phyloP scores from a whole-genome alignment of 495 filamentous ascomycete species.

The Penicillium samsonianum region DNA sequence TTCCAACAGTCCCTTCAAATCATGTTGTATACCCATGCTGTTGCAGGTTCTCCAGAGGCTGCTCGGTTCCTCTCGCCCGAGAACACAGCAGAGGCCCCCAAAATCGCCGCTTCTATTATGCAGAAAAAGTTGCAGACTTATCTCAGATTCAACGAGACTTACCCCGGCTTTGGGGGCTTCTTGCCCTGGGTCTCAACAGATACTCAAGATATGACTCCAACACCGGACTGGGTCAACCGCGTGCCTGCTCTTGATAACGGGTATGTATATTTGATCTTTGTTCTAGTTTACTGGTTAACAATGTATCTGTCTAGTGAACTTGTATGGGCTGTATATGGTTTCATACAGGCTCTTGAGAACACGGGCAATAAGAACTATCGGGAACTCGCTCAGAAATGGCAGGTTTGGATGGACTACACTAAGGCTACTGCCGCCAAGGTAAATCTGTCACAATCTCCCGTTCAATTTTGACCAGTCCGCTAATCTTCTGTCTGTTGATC shows the following conservation, averaged over 20 bases:
- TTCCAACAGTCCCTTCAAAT: slow-evolving; percentile 29
- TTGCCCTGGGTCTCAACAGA: slow-evolving; percentile 34
- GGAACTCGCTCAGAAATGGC: slow-evolving; percentile 31
- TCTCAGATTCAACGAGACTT: slow-evolving; percentile 38
- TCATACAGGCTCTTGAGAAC: slow-evolving; percentile 28
- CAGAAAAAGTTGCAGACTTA: slow-evolving; percentile 35
- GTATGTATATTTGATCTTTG: slow-evolving; percentile 14
- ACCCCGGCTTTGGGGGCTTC: slow-evolving; percentile 38
- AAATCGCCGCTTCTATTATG: slow-evolving; percentile 33
- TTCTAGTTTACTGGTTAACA: neutral
- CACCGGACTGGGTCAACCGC: slow-evolving; percentile 35
- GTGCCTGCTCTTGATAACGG: slow-evolving; percentile 39
- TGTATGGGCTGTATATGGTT: slow-evolving; percentile 40
- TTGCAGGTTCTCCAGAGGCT: slow-evolving; percentile 30
- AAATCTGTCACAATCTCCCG: neutral
- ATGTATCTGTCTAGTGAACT: slow-evolving; percentile 23
- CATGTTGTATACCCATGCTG: slow-evolving; percentile 39
- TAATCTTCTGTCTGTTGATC: neutral
- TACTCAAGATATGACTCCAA: slow-evolving; percentile 27
- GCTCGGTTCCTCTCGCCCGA: slow-evolving; percentile 33
- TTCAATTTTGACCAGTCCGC: neutral
- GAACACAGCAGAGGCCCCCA: slow-evolving; percentile 22
- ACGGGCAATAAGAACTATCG: slow-evolving; percentile 22
- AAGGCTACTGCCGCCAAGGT: slow-evolving; percentile 32
- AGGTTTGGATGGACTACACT: slow-evolving; percentile 40